Percentiles rank a stretch among this genome's conserved stretches.
Conservation (phyloP, 208 protist species). For the Leishmania braziliensis region DNA sequence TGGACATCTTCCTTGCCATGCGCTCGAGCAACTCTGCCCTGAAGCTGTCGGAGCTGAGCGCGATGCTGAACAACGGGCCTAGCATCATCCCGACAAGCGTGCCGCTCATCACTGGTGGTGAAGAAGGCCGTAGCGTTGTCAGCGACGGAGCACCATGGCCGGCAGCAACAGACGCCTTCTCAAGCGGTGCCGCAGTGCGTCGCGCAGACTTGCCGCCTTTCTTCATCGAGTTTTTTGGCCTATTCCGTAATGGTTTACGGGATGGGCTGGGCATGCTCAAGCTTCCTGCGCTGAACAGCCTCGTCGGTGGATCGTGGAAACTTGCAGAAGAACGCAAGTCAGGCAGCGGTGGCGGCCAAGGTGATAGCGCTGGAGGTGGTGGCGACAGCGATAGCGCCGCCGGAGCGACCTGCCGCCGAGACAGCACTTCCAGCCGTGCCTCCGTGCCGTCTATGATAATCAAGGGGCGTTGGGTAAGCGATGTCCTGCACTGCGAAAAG, state of each 20-base stretch:
- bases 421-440: background rate
- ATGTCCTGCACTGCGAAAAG: conserved; percentile 57
- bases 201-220: conserved; percentile 8
- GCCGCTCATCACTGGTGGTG: background rate
- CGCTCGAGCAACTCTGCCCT: conserved; percentile 25
- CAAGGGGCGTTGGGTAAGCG: conserved; percentile 66
- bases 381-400: background rate
- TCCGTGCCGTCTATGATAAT: conserved; percentile 42
- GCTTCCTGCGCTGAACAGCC: conserved; percentile 41
- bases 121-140: background rate
- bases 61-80: background rate
- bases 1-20: conserved; percentile 48
- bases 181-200: background rate
- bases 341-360: background rate
- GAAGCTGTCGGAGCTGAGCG: conserved; percentile 24
- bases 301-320: conserved; percentile 24
- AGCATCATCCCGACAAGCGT: background rate
- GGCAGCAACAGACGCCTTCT: background rate
- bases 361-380: background rate
- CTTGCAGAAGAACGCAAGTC: conserved; percentile 11
- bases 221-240: conserved; percentile 74
- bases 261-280: conserved; percentile 76
- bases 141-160: background rate
- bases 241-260: conserved; percentile 72
- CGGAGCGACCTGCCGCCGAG: background rate